Base-by-base conservation (phyloP, 306 rosid genomes). In the Herpetospermum pedunculosum region DNA sequence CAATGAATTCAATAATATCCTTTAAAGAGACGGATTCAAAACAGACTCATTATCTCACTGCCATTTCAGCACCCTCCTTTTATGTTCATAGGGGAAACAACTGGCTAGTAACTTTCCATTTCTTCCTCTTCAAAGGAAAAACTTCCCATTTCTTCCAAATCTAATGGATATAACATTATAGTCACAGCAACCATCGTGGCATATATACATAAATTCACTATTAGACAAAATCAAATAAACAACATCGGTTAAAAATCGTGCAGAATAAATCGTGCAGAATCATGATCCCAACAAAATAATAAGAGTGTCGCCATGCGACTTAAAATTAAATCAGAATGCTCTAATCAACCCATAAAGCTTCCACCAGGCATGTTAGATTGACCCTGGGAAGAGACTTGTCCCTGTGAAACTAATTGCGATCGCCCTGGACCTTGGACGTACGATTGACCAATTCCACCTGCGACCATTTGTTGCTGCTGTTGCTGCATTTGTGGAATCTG, bases 401-500 rank as follows among this genome's bases (percentile, higher is more conserved):
- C 97, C 69, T 88, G 96, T 13, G 97, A 74, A 76, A 91, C 92
- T 83, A 91, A 28, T 21, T 94, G 98, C 2, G 96, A 79, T 73
- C 97, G 77, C 19, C 91, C 92, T 5, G 89, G 83, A 62, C 96
- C 97, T 87, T 91, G 99, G 77, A 83, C 91, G 53, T 94, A 89
- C 15, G 82, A 74, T 72, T 91, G 97, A 77, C 91, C 77, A 79
- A 94, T 89, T 67, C 97, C 97, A 1, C 86, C 50, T 8, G 92
- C 87, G 60, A 86, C 96, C 90, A 94, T 85, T 83, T 91, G 96
- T 54, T 87, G 98, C 79, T 88, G 96, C n/a, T 84, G 90, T 80
- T 89, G 96, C 47, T 88, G 98, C 79, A 86, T 92, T 44, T 84
- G 90, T 2, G 80, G 67, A 11, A 80, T 55, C n/a, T 68, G 84